Conservation (phyloP, 1,284 basidiomycete genomes). For the Apiotrichum gracile region DNA sequence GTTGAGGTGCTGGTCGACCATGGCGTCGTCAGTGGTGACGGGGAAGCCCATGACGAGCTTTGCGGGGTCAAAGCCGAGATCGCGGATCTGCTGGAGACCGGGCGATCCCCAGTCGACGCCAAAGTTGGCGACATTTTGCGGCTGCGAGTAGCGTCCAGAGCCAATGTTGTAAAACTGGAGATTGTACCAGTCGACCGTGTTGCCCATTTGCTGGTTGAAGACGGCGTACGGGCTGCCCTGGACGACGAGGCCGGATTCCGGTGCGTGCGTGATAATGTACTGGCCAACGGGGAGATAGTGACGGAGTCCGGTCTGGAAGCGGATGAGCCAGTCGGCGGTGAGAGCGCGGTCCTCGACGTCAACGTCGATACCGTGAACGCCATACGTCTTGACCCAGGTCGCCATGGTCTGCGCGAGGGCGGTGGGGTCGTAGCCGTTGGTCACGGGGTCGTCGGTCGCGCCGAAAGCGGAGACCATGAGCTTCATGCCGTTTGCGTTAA, state of each 20-base stretch:
- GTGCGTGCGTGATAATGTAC: conserved; percentile 41
- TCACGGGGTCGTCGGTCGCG: conserved; percentile 19
- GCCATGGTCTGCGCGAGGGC: conserved; percentile 23
- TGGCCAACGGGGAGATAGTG: conserved; percentile 26
- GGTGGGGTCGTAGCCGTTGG: not conserved
- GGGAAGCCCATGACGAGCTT: conserved; percentile 43
- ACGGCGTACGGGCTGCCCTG: conserved; percentile 32
- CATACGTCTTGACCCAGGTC: conserved; percentile 44
- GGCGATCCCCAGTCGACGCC: conserved; percentile 21
- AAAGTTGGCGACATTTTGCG: conserved; percentile 27
- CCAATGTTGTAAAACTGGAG: conserved; percentile 46
- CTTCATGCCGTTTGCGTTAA: no score
- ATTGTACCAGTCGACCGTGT: conserved; percentile 38
- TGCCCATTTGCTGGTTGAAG: conserved; percentile 32
- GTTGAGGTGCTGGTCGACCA: no score
- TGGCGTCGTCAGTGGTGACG: no score
- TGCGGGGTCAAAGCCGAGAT: conserved; percentile 30
- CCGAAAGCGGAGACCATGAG: conserved; percentile 8
- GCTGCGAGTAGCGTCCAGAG: no score
- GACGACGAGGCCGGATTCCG: conserved; percentile 38
- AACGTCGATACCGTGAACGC: conserved; percentile 52
- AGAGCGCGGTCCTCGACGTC: conserved; percentile 45
- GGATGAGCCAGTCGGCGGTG: not conserved
- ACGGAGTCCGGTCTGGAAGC: conserved; percentile 39
- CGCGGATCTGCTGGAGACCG: conserved; percentile 34